These are phyloP conservation scores for Xylariaceae sp. DNA, from an alignment of 2,329 filamentous ascomycete species.

Conservation along the genomic window DNA sequence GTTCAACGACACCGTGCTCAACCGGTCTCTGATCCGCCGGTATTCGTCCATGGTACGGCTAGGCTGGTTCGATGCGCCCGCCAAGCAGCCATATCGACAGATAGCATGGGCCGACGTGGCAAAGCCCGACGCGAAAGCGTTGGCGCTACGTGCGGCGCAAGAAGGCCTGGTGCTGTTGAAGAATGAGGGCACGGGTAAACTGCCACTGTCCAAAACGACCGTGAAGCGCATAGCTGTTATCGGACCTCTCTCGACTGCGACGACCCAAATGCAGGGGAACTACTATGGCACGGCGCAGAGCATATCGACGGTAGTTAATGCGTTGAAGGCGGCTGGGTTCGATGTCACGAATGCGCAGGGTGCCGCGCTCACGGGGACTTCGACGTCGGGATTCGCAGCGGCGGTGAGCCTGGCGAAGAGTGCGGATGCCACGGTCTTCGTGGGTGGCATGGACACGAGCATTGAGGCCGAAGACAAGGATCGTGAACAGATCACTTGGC, in stretches of 20 bases:
- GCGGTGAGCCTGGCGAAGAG: constrained; percentile 49
- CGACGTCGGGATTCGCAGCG: constrained; percentile 40
- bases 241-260: constrained; percentile 65
- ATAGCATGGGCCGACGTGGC: constrained; percentile 63
- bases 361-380: constrained; percentile 39
- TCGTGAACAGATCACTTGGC: constrained; percentile 58
- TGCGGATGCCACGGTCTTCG: constrained; percentile 60
- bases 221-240: constrained; percentile 60
- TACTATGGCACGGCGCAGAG: constrained; percentile 46
- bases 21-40: constrained; percentile 57
- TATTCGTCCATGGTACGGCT: constrained; percentile 61
- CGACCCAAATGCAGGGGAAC: constrained; percentile 63
- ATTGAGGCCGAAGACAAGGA: constrained; percentile 61
- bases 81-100: constrained; percentile 54
- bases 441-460: constrained; percentile 61
- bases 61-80: constrained; percentile 63
- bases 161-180: constrained; percentile 59
- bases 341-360: constrained; percentile 34
- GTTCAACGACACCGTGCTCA: constrained; percentile 53
- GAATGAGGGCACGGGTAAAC: constrained; percentile 56
- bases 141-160: constrained; percentile 62
- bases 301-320: constrained; percentile 36
- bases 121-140: constrained; percentile 57
- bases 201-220: constrained; percentile 26
- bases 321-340: constrained; percentile 35